Evolutionary conservation across 2,329 filamentous ascomycete genomes (phyloP).

Genomic region (Akanthomyces uredinophilus): DNA sequence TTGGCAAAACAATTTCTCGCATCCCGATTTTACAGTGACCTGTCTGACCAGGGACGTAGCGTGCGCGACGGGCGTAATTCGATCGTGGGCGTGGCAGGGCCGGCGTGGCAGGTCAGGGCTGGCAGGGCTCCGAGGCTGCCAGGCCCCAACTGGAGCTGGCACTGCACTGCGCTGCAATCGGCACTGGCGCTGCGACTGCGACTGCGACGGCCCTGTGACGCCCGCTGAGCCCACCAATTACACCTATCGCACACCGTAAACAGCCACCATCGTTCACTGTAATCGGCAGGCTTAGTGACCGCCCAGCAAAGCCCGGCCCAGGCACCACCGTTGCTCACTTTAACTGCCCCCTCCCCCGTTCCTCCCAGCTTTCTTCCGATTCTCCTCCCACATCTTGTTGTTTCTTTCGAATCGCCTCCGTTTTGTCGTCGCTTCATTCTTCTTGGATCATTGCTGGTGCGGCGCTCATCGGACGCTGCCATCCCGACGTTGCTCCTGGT

Average conservation of each 20-base stretch:
- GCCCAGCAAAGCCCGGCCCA: not conserved
- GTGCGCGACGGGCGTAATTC: too few species aligned
- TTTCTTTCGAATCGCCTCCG: not conserved
- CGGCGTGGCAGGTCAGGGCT: too few species aligned
- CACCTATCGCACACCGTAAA: not conserved
- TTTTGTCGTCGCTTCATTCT: not conserved
- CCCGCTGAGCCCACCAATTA: not conserved
- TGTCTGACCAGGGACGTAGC: too few species aligned
- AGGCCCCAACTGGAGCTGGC: too few species aligned
- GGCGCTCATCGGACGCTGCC: not conserved
- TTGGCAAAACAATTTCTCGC: too few species aligned
- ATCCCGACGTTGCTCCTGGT: not conserved
- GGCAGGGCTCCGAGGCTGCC: too few species aligned
- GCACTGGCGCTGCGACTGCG: too few species aligned
- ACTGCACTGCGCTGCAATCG: too few species aligned
- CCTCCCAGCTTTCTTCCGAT: slow-evolving; percentile 5
- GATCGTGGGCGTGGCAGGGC: too few species aligned
- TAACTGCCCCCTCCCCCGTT: slow-evolving; percentile 13
- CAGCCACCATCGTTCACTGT: not conserved
- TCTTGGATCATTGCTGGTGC: not conserved
- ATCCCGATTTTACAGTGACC: too few species aligned
- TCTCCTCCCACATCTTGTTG: slow-evolving; percentile 12
- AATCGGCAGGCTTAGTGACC: not conserved
- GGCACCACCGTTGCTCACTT: slow-evolving; percentile 10
- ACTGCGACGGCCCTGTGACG: not conserved